Percentiles rank a stretch among this genome's conserved stretches.
phyloP scores from a whole-genome alignment of 192 early-diverging fungal species.

The Gryganskiella cystojenkinii region DNA sequence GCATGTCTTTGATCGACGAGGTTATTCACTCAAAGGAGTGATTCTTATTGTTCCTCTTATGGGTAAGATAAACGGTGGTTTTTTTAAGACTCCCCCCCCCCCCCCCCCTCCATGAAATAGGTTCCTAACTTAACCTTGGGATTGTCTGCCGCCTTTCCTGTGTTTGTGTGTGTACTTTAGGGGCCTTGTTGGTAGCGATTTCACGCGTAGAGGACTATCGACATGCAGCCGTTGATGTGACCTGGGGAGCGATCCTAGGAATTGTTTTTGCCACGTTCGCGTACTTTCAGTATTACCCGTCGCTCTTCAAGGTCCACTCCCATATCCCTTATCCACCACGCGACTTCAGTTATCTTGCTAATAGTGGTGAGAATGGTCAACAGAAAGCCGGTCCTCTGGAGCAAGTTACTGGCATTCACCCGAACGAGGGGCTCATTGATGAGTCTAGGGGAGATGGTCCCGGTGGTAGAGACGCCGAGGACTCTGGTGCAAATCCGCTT shows the following conservation, averaged over 20 bases:
- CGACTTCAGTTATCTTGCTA: slow-evolving; percentile 29
- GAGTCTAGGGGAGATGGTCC: too few species aligned
- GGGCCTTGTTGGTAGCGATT: slow-evolving; percentile 64
- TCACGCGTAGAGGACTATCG: slow-evolving; percentile 72
- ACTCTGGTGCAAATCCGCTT: too few species aligned
- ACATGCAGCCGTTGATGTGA: slow-evolving; percentile 73
- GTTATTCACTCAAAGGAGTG: slow-evolving; percentile 76
- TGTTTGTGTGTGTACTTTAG: too few species aligned
- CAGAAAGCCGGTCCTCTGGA: slow-evolving; percentile 21
- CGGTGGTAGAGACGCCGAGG: too few species aligned
- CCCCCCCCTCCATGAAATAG: too few species aligned
- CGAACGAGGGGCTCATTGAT: slow-evolving; percentile 21
- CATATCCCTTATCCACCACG: slow-evolving; percentile 27
- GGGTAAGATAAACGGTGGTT: too few species aligned
- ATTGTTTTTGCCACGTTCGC: slow-evolving; percentile 69
- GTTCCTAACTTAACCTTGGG: too few species aligned
- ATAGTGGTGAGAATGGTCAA: slow-evolving; percentile 9
- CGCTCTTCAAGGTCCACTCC: slow-evolving; percentile 17
- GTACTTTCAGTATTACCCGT: slow-evolving; percentile 77
- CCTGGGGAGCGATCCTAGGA: slow-evolving; percentile 70
- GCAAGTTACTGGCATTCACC: slow-evolving; percentile 26
- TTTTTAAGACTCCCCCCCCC: too few species aligned
- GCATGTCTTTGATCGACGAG: slow-evolving; percentile 71
- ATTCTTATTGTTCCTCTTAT: slow-evolving; percentile 63
- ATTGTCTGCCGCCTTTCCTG: too few species aligned